These are phyloP conservation scores for Yamadazyma pseudoaaseri DNA, from an alignment of 1,139 yeast genomes.

Conservation along the genomic window DNA sequence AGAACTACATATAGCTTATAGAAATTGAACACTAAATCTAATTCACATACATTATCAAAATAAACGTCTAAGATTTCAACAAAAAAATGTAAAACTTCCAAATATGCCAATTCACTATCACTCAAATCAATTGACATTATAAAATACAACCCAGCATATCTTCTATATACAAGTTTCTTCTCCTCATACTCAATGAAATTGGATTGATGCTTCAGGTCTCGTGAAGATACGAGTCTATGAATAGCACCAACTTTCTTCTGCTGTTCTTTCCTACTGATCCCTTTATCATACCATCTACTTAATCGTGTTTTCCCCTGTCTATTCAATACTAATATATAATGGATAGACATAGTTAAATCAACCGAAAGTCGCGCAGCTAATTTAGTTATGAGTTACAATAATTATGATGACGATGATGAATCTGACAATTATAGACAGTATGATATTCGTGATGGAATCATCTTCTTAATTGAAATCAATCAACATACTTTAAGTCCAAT, in stretches of 20 bases:
- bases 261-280: slow-evolving; percentile 40
- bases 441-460: slow-evolving; percentile 62
- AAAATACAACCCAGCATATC: slow-evolving; percentile 91
- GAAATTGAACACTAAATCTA: slow-evolving; percentile 83
- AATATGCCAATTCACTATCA: slow-evolving; percentile 78
- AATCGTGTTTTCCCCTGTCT: slow-evolving; percentile 91
- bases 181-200: slow-evolving; percentile 77
- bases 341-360: slow-evolving; percentile 73
- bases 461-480: slow-evolving; percentile 61
- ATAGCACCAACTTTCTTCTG: slow-evolving; percentile 64
- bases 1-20: slow-evolving; percentile 67
- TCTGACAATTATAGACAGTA: slow-evolving; percentile 31
- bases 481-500: slow-evolving; percentile 43
- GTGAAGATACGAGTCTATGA: slow-evolving; percentile 76
- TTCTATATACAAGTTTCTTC: slow-evolving; percentile 75
- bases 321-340: slow-evolving; percentile 78
- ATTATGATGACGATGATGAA: slow-evolving; percentile 14
- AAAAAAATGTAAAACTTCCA: slow-evolving; percentile 83
- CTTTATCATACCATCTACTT: slow-evolving; percentile 69
- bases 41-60: slow-evolving; percentile 90
- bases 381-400: slow-evolving; percentile 5
- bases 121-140: slow-evolving; percentile 71
- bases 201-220: slow-evolving; percentile 82
- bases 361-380: neutral
- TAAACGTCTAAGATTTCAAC: slow-evolving; percentile 87